Evolutionary conservation across 2,329 filamentous ascomycete genomes (phyloP).

Genomic region (Colletotrichum salicis): DNA sequence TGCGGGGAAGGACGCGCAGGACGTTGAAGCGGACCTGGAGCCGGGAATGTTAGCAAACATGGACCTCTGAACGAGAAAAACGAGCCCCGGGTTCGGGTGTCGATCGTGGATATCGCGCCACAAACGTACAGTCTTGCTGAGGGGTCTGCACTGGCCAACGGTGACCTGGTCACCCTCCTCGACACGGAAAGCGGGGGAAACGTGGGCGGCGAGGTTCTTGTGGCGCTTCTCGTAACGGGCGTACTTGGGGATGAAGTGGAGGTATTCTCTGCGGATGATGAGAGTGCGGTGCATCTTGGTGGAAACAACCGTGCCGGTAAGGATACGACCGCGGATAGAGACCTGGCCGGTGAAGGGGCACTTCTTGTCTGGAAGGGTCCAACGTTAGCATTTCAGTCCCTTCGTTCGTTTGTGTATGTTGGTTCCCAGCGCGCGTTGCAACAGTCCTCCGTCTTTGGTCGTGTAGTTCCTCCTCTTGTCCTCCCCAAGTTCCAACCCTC

Average conservation of each 20-base stretch:
- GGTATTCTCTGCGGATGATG: slow-evolving; percentile 99
- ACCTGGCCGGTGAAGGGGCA: slow-evolving; percentile 99
- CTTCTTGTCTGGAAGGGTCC: slow-evolving; percentile 87
- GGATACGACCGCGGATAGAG: slow-evolving; percentile 99
- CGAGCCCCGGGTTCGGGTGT: background rate
- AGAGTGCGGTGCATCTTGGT: slow-evolving; percentile 99
- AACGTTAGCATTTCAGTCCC: slow-evolving; percentile 26
- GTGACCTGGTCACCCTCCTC: slow-evolving; percentile 99
- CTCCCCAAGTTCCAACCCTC: background rate
- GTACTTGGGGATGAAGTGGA: slow-evolving; percentile 99
- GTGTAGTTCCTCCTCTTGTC: background rate
- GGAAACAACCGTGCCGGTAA: slow-evolving; percentile 98
- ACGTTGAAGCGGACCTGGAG: slow-evolving; percentile 97
- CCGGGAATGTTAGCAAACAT: slow-evolving; percentile 21
- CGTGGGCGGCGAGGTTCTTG: slow-evolving; percentile 99
- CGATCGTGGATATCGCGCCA: slow-evolving; percentile 1
- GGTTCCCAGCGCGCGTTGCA: background rate
- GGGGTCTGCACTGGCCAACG: slow-evolving; percentile 98
- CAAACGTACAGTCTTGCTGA: slow-evolving; percentile 96
- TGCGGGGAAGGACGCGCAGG: slow-evolving; percentile 96
- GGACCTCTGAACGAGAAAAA: background rate
- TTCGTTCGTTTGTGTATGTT: background rate
- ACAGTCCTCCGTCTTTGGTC: background rate
- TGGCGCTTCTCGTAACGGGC: slow-evolving; percentile 99
- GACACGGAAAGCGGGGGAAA: slow-evolving; percentile 99